These are phyloP conservation scores for Pluteus cervinus DNA, from an alignment of 768 basidiomycete species.

Conservation along the genomic window DNA sequence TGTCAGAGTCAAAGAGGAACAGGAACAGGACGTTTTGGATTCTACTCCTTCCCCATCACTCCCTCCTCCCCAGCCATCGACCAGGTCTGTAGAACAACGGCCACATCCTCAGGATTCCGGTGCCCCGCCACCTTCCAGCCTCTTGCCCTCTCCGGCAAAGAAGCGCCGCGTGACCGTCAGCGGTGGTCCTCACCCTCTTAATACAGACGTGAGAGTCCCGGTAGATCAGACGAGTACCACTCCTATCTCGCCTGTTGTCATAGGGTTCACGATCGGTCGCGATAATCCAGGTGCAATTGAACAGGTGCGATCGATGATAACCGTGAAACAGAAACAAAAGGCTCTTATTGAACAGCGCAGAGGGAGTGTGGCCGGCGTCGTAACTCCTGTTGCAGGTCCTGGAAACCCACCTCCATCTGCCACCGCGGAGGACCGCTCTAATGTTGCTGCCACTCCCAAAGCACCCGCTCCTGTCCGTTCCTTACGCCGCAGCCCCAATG, in stretches of 20 bases:
- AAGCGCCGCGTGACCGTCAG: slow-evolving; percentile 69
- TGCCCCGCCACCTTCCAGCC: slow-evolving; percentile 34
- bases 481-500: slow-evolving; percentile 32
- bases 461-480: slow-evolving; percentile 19
- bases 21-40: slow-evolving; percentile 42
- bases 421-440: slow-evolving; percentile 5
- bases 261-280: slow-evolving; percentile 51
- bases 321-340: slow-evolving; percentile 67
- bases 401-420: slow-evolving; percentile 18
- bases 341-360: slow-evolving; percentile 65
- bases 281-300: slow-evolving; percentile 57
- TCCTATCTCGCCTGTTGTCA: slow-evolving; percentile 62
- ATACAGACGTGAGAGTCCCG: slow-evolving; percentile 42
- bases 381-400: slow-evolving; percentile 23
- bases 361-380: slow-evolving; percentile 44
- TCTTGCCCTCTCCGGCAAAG: slow-evolving; percentile 45
- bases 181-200: slow-evolving; percentile 49
- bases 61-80: slow-evolving; percentile 29
- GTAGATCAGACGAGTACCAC: slow-evolving; percentile 42
- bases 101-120: slow-evolving; percentile 15
- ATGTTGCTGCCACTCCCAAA: slow-evolving; percentile 14
- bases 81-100: slow-evolving; percentile 14
- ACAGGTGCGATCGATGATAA: slow-evolving; percentile 56
- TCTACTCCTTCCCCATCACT: no score
- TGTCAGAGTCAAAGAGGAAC: slow-evolving; percentile 57